Base-by-base conservation (phyloP, 805 yeast genomes). In the Suhomyces faveliae region DNA sequence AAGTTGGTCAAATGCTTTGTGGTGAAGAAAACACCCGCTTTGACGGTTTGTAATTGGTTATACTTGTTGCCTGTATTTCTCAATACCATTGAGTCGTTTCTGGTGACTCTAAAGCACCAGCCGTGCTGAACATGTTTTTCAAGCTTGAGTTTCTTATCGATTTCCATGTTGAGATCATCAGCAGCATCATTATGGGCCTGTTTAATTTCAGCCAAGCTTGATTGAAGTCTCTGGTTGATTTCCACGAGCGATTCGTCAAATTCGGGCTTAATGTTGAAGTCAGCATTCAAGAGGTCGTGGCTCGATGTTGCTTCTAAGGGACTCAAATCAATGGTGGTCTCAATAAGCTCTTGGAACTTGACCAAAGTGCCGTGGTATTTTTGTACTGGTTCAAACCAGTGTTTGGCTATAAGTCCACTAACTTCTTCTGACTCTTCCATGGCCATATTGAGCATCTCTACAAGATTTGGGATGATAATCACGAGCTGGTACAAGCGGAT, bases 1-100 rank as follows among this genome's bases (percentile, higher is more conserved):
- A 84, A 70, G n/a, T 76, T 73, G 37, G 79, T 74, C 55, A 94
- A 71, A 51, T 77, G 76, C 38, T 72, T 66, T 1, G 96, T 89
- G 8, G 96, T 89, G 73, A 94, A 94, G 64, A 77, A 89, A 4
- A 92, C 92, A 48, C 99, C 99, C 1, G 97, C 96, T 63, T 94
- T 94, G 24, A 89, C 95, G 0, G 97, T 92, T 44, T 90, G 87
- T 39, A 92, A 72, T 64, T 94, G 97, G 44, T 77, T 77, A 62
- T 84, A 91, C 35, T 79, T 76, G 48, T 73, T 74, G 0, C 70
- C 64, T 1, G 74, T 70, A 10, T 78, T 79, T 57, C 98, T 80
- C 49, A 94, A 73, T 17, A 87, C 84, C 9, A 85, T 75, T 2
- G 96, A 91, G 60, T 94, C 98, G 47, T 81, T 84, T 64, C 99